A percentile compares a stretch with the other conserved stretches of the same genome.
phyloP scores from a whole-genome alignment of 2,329 filamentous ascomycete species.

The Cercospora canescens region DNA sequence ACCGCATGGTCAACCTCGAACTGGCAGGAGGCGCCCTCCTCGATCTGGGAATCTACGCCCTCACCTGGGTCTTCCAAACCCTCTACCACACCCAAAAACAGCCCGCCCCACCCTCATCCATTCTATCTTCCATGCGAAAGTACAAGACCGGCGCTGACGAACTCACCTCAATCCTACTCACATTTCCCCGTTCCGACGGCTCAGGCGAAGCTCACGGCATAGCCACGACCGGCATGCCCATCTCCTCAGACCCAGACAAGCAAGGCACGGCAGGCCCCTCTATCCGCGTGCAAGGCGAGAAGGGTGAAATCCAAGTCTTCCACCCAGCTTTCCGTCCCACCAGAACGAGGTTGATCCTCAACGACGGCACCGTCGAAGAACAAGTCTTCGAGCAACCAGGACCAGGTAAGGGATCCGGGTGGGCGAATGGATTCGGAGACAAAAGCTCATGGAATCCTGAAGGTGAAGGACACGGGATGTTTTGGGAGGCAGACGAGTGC shows the following conservation, averaged over 20 bases:
- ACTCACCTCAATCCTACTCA: conserved; percentile 73
- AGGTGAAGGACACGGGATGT: conserved; percentile 76
- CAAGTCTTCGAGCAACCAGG: conserved; percentile 49
- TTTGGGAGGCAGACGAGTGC: conserved; percentile 82
- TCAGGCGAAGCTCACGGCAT: conserved; percentile 67
- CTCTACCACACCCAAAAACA: conserved; percentile 74
- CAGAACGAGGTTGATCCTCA: conserved; percentile 37
- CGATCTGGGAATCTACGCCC: conserved; percentile 82
- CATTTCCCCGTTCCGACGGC: conserved; percentile 62
- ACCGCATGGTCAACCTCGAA: conserved; percentile 81
- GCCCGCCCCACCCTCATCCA: conserved; percentile 64
- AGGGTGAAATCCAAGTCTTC: conserved; percentile 79
- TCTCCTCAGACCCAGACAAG: conserved; percentile 62
- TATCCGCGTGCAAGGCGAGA: conserved; percentile 77
- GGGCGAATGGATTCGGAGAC: conserved; percentile 49
- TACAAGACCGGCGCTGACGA: conserved; percentile 77
- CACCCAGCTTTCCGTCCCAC: conserved; percentile 70
- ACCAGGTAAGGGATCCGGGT: conserved; percentile 48
- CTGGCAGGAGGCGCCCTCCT: conserved; percentile 80
- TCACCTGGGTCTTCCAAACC: conserved; percentile 90
- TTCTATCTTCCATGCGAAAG: conserved; percentile 68
- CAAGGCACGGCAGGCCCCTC: conserved; percentile 62
- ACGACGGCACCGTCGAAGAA: conserved; percentile 49
- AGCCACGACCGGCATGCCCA: conserved; percentile 59
- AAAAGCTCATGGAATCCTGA: conserved; percentile 45